A percentile compares a stretch with the other conserved stretches of the same genome.
These are phyloP conservation scores for Colletotrichum phormii DNA, from an alignment of 2,329 filamentous ascomycete genomes.

Conservation along the genomic window DNA sequence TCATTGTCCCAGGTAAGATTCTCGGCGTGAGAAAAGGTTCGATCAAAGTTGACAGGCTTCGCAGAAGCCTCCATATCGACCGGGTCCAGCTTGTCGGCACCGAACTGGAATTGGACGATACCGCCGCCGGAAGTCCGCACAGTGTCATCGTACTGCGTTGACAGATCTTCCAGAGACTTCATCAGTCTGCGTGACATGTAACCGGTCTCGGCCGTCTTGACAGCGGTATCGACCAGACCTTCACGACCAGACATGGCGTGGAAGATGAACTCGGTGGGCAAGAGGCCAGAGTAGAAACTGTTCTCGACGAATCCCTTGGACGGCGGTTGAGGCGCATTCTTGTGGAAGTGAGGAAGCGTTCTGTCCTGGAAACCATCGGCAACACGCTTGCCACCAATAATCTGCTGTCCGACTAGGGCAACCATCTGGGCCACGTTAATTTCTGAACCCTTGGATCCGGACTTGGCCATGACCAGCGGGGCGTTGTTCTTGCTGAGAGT, in stretches of 20 bases:
- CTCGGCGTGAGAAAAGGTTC: conserved; percentile 88
- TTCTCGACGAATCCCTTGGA: conserved; percentile 97
- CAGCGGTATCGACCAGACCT: conserved; percentile 97
- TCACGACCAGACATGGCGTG: conserved; percentile 99
- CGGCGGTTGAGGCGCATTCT: conserved; percentile 90
- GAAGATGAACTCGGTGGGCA: conserved; percentile 94
- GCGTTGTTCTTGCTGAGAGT: conserved; percentile 93
- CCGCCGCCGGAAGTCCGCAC: conserved; percentile 90
- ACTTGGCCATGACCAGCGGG: conserved; percentile 96
- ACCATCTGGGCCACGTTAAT: conserved; percentile 99
- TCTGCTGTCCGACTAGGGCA: conserved; percentile 95
- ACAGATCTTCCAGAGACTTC: conserved; percentile 97
- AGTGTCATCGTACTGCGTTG: conserved; percentile 92
- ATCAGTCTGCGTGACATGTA: conserved; percentile 99
- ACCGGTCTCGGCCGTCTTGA: conserved; percentile 98
- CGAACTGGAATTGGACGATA: conserved; percentile 97
- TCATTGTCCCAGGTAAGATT: conserved; percentile 82
- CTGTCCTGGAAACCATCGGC: conserved; percentile 96
- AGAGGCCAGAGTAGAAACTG: conserved; percentile 94
- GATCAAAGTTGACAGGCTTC: conserved; percentile 90
- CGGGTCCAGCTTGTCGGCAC: conserved; percentile 94
- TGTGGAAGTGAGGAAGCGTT: conserved; percentile 93
- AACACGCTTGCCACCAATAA: conserved; percentile 94
- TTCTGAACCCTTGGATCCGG: conserved; percentile 94
- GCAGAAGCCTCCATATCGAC: conserved; percentile 97